Evolutionary conservation across 2,329 filamentous ascomycete genomes (phyloP).

Genomic region (Colletotrichum neosansevieriae): DNA sequence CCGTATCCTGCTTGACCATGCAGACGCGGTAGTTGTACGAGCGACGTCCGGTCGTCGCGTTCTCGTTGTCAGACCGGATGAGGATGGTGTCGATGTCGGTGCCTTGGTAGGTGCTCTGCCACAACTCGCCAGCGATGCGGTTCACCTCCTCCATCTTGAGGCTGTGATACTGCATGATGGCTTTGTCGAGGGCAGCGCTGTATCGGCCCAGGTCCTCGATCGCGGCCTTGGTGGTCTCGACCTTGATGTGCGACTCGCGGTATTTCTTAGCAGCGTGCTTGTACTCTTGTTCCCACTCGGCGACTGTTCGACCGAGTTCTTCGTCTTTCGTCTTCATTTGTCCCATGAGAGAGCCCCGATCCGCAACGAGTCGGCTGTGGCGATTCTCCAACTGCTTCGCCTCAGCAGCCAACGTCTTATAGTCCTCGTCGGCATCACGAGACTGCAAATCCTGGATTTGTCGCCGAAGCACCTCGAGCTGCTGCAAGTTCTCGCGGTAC

Average conservation of each 20-base stretch:
- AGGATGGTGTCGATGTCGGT: slow-evolving; percentile 97
- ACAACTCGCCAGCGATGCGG: slow-evolving; percentile 93
- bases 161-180: slow-evolving; percentile 96
- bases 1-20: slow-evolving; percentile 96
- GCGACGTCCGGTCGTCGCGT: slow-evolving; percentile 74
- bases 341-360: slow-evolving; percentile 80
- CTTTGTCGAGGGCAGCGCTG: slow-evolving; percentile 86
- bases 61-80: slow-evolving; percentile 90
- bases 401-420: slow-evolving; percentile 78
- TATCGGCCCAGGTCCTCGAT: slow-evolving; percentile 92
- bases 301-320: slow-evolving; percentile 77
- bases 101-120: slow-evolving; percentile 95
- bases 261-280: slow-evolving; percentile 84
- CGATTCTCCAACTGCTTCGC: slow-evolving; percentile 75
- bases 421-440: slow-evolving; percentile 86
- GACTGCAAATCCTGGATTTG: slow-evolving; percentile 82
- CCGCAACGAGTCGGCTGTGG: slow-evolving; percentile 76
- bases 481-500: slow-evolving; percentile 80
- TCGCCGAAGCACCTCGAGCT: slow-evolving; percentile 73
- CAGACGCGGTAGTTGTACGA: slow-evolving; percentile 97
- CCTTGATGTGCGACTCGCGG: slow-evolving; percentile 88
- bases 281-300: slow-evolving; percentile 89
- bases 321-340: slow-evolving; percentile 87
- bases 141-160: slow-evolving; percentile 99
- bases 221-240: slow-evolving; percentile 91